These are phyloP conservation scores for Colletotrichum siamense DNA, from an alignment of 2,329 filamentous ascomycete genomes.

Conservation along the genomic window DNA sequence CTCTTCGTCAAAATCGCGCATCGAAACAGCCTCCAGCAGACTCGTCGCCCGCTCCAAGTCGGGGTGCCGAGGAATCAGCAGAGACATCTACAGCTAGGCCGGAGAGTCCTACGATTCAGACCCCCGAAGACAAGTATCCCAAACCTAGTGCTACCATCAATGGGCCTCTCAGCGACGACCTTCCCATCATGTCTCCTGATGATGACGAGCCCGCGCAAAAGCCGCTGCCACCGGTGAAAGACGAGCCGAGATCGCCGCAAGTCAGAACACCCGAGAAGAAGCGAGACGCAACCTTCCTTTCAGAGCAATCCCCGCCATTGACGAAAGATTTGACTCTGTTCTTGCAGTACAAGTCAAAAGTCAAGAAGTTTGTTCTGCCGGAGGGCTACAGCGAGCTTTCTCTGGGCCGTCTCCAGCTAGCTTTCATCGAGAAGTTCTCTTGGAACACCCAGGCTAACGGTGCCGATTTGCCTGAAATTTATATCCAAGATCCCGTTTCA, in stretches of 20 bases:
- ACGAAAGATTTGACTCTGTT: constrained; percentile 91
- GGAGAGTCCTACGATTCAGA: constrained; percentile 57
- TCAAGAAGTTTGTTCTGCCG: constrained; percentile 91
- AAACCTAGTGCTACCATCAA: constrained; percentile 63
- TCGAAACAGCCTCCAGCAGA: constrained; percentile 53
- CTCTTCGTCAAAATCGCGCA: constrained; percentile 53
- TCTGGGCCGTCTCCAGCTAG: constrained; percentile 86
- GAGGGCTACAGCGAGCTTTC: constrained; percentile 86
- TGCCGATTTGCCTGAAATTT: constrained; percentile 91
- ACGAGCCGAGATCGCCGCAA: constrained; percentile 26
- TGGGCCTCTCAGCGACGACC: constrained; percentile 58
- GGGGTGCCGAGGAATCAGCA: constrained; percentile 69
- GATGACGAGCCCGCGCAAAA: constrained; percentile 31
- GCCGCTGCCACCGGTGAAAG: constrained; percentile 25
- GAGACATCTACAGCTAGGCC: neutral
- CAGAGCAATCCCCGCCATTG: constrained; percentile 71
- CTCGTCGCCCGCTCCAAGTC: constrained; percentile 62
- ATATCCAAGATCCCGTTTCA: constrained; percentile 94
- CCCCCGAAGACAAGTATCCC: constrained; percentile 69
- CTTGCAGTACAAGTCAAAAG: constrained; percentile 93
- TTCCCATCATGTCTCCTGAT: constrained; percentile 38
- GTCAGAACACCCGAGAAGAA: constrained; percentile 51
- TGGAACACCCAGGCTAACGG: constrained; percentile 98
- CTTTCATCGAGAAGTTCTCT: constrained; percentile 98
- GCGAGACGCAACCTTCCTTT: constrained; percentile 53